Percentiles rank a stretch among this genome's conserved stretches.
Evolutionary conservation across 2,329 filamentous ascomycete genomes (phyloP).

Genomic region (Cercospora berteroae): DNA sequence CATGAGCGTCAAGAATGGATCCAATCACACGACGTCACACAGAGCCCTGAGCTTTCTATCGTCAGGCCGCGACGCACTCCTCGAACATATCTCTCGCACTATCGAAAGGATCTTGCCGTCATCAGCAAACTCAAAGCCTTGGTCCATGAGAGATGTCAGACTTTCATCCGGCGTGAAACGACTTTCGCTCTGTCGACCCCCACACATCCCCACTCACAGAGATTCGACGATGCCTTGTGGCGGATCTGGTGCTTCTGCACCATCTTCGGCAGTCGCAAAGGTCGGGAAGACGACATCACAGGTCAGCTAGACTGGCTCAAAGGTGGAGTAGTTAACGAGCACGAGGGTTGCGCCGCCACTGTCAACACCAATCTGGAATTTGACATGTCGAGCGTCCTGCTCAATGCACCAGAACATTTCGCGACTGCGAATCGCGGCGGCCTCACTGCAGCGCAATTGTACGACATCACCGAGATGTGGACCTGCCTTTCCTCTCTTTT

Average conservation of each 20-base stretch:
- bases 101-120: constrained; percentile 54
- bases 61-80: constrained; percentile 54
- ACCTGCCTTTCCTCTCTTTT: constrained; percentile 58
- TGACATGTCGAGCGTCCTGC: constrained; percentile 54
- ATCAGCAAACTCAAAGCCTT: constrained; percentile 56
- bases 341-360: constrained; percentile 46
- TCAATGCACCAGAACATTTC: constrained; percentile 58
- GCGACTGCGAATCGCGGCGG: constrained; percentile 56
- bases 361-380: constrained; percentile 49
- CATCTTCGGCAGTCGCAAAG: constrained; percentile 60
- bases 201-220: constrained; percentile 45
- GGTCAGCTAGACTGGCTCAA: constrained; percentile 64
- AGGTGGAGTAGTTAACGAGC: constrained; percentile 54
- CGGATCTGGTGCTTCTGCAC: constrained; percentile 65
- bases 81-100: constrained; percentile 51
- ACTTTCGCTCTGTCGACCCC: constrained; percentile 52
- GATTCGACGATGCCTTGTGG: constrained; percentile 63
- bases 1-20: constrained; percentile 62
- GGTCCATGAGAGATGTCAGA: constrained; percentile 56
- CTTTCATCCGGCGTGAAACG: constrained; percentile 58
- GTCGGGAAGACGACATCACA: constrained; percentile 57
- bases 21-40: constrained; percentile 48
- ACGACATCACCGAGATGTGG: constrained; percentile 66
- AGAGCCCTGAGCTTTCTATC: constrained; percentile 35
- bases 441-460: constrained; percentile 56